These are phyloP conservation scores for Tetrapyrgos nigripes DNA, from an alignment of 1,284 basidiomycete species.

Conservation along the genomic window DNA sequence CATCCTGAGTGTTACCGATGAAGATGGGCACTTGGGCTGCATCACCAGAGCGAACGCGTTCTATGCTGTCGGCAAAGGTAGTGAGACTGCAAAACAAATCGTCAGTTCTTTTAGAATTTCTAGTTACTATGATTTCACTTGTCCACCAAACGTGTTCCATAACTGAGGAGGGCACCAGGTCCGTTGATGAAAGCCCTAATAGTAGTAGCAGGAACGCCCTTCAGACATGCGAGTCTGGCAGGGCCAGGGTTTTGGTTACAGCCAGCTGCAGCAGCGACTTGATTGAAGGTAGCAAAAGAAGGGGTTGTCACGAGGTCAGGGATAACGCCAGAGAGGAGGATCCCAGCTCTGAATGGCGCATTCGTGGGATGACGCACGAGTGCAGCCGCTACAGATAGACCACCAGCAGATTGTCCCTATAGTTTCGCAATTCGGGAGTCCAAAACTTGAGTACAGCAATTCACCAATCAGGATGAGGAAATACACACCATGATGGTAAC, in stretches of 20 bases:
- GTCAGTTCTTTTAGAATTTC: neutral
- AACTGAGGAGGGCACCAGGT: conserved; percentile 4
- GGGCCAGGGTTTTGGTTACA: conserved; percentile 16
- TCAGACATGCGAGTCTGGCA: conserved; percentile 17
- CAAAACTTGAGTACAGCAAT: neutral
- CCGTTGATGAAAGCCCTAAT: conserved; percentile 20
- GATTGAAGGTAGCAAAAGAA: conserved; percentile 17
- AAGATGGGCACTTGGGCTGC: conserved; percentile 20
- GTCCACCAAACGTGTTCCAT: conserved; percentile 15
- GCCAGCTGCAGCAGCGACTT: conserved; percentile 17
- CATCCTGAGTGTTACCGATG: conserved; percentile 20
- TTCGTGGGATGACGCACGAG: conserved; percentile 12
- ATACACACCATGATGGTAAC: conserved; percentile 25
- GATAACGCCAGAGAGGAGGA: conserved; percentile 6
- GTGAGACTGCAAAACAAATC: conserved; percentile 10
- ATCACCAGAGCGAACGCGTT: conserved; percentile 10
- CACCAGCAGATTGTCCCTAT: conserved; percentile 23
- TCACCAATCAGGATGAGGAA: no score
- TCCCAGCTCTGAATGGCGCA: conserved; percentile 22
- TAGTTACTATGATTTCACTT: conserved; percentile 3
- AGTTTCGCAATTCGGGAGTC: neutral
- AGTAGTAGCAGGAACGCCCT: conserved; percentile 7
- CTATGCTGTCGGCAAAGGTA: conserved; percentile 15
- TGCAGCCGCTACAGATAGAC: conserved; percentile 15
- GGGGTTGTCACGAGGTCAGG: neutral